phyloP scores from a whole-genome alignment of 2,329 filamentous ascomycete species.

The Fusarium nematophilum region DNA sequence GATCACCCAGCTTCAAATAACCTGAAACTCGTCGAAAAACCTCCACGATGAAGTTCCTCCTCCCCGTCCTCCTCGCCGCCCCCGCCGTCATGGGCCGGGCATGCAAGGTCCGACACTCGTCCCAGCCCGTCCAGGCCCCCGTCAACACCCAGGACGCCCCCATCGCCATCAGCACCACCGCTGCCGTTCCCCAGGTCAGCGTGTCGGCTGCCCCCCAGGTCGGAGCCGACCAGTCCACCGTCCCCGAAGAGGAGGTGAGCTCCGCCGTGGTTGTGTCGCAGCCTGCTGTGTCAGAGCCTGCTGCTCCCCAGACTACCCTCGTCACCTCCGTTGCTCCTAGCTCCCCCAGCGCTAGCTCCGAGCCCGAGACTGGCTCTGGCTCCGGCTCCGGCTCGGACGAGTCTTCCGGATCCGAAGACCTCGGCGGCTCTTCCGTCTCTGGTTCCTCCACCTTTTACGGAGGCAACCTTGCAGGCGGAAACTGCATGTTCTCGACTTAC shows the following conservation, averaged over 20 bases:
- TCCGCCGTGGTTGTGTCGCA: too few relatives aligned
- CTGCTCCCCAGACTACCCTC: conserved; percentile 26
- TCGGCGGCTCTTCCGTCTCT: conserved; percentile 22
- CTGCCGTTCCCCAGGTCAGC: conserved; percentile 6
- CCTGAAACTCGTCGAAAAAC: conserved; percentile 14
- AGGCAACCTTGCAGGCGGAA: conserved; percentile 68
- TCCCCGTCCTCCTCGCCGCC: conserved; percentile 38
- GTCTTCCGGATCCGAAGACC: conserved; percentile 10
- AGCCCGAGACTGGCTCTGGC: conserved; percentile 1
- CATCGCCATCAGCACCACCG: conserved; percentile 15
- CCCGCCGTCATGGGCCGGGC: conserved; percentile 44
- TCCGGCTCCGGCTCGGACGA: not conserved
- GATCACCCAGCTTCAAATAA: not conserved
- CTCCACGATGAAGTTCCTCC: conserved; percentile 42
- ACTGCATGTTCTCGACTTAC: conserved; percentile 73
- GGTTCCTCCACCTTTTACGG: conserved; percentile 61
- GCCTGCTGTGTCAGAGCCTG: not conserved
- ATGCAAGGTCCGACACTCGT: conserved; percentile 30
- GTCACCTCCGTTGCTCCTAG: conserved; percentile 16
- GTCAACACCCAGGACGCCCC: conserved; percentile 14
- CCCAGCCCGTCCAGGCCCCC: conserved; percentile 1
- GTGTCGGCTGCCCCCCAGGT: not conserved
- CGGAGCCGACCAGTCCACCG: conserved; percentile 11
- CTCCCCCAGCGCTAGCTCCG: conserved; percentile 1
- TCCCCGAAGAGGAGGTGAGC: conserved; percentile 4